Evolutionary conservation across 208 protist genomes (phyloP).

Genomic region (Phytomonas sp.): DNA sequence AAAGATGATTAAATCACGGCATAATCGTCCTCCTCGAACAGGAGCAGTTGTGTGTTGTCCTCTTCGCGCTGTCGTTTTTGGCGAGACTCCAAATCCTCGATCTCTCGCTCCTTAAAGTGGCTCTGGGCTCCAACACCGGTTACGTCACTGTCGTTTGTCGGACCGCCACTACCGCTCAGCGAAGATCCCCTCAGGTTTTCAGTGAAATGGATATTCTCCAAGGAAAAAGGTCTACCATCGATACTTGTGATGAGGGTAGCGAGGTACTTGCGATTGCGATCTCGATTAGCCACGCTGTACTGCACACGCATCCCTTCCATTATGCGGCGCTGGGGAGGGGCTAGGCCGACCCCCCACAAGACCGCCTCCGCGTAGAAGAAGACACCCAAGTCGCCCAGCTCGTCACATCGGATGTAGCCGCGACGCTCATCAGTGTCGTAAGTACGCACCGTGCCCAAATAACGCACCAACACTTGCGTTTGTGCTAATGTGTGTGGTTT

Average conservation of each 20-base stretch:
- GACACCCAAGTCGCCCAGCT: slow-evolving; percentile 23
- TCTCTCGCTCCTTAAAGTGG: slow-evolving; percentile 7
- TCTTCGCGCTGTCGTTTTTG: slow-evolving; percentile 37
- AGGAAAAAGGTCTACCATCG: slow-evolving; percentile 34
- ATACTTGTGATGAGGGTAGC: slow-evolving; percentile 62
- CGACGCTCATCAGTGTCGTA: slow-evolving; percentile 61
- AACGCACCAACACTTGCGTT: slow-evolving; percentile 21
- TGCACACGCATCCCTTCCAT: slow-evolving; percentile 38
- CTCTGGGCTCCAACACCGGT: slow-evolving; percentile 13
- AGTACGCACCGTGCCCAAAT: slow-evolving; percentile 47
- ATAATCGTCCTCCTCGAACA: slow-evolving; percentile 55
- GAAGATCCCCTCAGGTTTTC: slow-evolving; percentile 24
- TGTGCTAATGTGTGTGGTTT: too few relatives aligned
- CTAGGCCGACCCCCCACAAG: slow-evolving; percentile 35
- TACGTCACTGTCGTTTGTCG: slow-evolving; percentile 8
- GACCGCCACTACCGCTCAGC: slow-evolving; percentile 9
- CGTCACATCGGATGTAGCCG: slow-evolving; percentile 60
- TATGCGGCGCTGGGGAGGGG: slow-evolving; percentile 29
- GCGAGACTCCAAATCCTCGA: slow-evolving; percentile 13
- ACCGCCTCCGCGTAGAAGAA: slow-evolving; percentile 57
- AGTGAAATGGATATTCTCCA: slow-evolving; percentile 36
- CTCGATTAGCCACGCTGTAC: slow-evolving; percentile 47
- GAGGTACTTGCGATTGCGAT: slow-evolving; percentile 44
- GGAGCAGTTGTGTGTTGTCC: slow-evolving; percentile 28
- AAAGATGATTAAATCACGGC: neutral